phyloP scores from a whole-genome alignment of 306 rosid genomes.

The Carpinus fangiana region DNA sequence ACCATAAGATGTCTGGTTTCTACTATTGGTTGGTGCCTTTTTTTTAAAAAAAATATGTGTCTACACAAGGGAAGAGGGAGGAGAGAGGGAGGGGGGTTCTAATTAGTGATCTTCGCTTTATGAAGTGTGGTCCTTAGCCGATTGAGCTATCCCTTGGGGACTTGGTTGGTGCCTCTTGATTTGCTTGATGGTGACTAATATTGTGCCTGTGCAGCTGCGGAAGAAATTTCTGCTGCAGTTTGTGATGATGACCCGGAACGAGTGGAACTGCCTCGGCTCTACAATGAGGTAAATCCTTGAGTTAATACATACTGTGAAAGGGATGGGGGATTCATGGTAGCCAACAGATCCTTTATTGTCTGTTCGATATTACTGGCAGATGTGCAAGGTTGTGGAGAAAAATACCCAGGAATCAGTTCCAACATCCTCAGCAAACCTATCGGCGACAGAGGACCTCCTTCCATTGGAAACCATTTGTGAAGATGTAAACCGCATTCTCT shows the following conservation, averaged over 20 bases:
- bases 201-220: slow-evolving; percentile 55
- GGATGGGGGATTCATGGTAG: background rate
- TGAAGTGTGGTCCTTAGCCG: too few species aligned
- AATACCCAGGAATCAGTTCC: slow-evolving; percentile 36
- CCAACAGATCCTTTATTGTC: background rate
- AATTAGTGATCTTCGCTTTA: too few species aligned
- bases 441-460: slow-evolving; percentile 30
- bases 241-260: slow-evolving; percentile 66
- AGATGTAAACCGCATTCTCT: slow-evolving; percentile 54
- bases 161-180: slow-evolving; percentile 5
- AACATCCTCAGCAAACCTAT: slow-evolving; percentile 41
- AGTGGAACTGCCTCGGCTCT: slow-evolving; percentile 63
- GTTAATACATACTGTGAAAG: background rate
- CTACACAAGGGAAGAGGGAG: too few species aligned
- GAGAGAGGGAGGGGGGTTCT: too few species aligned
- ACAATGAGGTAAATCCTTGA: slow-evolving; percentile 62
- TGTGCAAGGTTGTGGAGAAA: slow-evolving; percentile 71
- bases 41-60: too few species aligned
- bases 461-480: slow-evolving; percentile 52
- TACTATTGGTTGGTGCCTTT: background rate
- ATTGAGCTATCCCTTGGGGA: too few species aligned
- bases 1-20: background rate
- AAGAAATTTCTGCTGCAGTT: slow-evolving; percentile 59
- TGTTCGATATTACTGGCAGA: slow-evolving; percentile 45
- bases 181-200: background rate